A percentile compares a stretch with the other conserved stretches of the same genome.
Conservation (phyloP, 2,329 filamentous ascomycete species). For the Zymoseptoria crescenta region DNA sequence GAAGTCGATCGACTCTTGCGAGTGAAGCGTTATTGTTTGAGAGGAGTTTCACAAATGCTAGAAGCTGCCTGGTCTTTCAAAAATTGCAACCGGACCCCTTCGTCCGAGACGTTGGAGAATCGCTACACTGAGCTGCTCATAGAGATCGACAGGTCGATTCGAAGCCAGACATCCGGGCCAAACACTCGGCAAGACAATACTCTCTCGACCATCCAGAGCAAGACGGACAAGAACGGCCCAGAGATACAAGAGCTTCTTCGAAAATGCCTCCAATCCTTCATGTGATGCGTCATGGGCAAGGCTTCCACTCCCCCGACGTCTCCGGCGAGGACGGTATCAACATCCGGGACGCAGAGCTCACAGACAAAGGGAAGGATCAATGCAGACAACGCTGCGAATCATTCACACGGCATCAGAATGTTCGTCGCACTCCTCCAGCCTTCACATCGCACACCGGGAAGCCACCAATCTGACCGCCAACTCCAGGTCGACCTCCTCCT, state of each 20-base stretch:
- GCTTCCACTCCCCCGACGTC: slow-evolving; percentile 22
- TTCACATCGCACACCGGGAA: background rate
- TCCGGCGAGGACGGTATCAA: slow-evolving; percentile 18
- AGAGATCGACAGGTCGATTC: no score
- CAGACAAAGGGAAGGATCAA: slow-evolving; percentile 22
- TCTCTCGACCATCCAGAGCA: background rate
- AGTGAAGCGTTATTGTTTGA: no score
- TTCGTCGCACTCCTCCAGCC: slow-evolving; percentile 3
- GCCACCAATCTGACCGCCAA: background rate
- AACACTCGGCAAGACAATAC: background rate
- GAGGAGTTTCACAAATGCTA: no score
- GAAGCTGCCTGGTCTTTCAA: no score
- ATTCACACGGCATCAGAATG: slow-evolving; percentile 22
- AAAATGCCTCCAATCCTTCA: slow-evolving; percentile 22
- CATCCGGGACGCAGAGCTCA: slow-evolving; percentile 23
- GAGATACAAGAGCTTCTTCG: background rate
- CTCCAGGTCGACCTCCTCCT: slow-evolving; percentile 24
- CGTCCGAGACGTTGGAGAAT: no score
- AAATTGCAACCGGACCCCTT: no score
- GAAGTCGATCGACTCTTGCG: background rate
- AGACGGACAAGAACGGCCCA: background rate
- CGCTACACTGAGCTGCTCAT: no score
- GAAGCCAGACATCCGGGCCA: no score
- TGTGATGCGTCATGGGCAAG: slow-evolving; percentile 27
- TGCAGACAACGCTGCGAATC: slow-evolving; percentile 16